phyloP scores from a whole-genome alignment of 2,329 filamentous ascomycete species.

The Penicillium sclerotiorum region DNA sequence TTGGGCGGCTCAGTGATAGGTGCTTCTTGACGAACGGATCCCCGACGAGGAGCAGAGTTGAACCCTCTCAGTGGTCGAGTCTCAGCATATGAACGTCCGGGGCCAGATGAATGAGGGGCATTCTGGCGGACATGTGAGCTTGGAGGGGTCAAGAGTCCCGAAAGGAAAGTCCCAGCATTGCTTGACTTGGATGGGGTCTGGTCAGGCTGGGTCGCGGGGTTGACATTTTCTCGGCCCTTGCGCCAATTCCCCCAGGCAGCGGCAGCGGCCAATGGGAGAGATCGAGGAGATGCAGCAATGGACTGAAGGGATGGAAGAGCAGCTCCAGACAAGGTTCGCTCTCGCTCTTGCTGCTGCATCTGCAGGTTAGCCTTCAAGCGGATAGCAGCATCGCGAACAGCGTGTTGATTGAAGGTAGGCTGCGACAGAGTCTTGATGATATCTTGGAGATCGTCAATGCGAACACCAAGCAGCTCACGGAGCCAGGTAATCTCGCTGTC shows the following conservation, averaged over 20 bases:
- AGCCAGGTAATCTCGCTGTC: constrained; percentile 96
- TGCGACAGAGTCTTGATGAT: constrained; percentile 79
- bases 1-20: constrained; percentile 39
- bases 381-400: constrained; percentile 87
- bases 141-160: constrained; percentile 87
- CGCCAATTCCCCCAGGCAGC: constrained; percentile 98
- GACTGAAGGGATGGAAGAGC: constrained; percentile 75
- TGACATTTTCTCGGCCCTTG: constrained; percentile 62
- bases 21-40: constrained; percentile 35
- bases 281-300: constrained; percentile 76
- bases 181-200: constrained; percentile 65
- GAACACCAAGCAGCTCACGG: constrained; percentile 86
- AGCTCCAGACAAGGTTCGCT: constrained; percentile 72
- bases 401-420: constrained; percentile 74
- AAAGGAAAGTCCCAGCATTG: constrained; percentile 64
- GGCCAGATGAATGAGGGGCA: constrained; percentile 47
- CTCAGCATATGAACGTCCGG: constrained; percentile 37
- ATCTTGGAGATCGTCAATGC: constrained; percentile 88
- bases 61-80: constrained; percentile 37
- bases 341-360: constrained; percentile 96
- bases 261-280: constrained; percentile 78
- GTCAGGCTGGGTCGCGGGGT: constrained; percentile 42
- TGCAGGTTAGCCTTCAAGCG: constrained; percentile 91
- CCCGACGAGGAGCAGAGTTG: constrained; percentile 31
- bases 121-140: constrained; percentile 70